Percentiles rank a stretch among this genome's conserved stretches.
Conservation (phyloP, 1,284 basidiomycete genomes). For the Abortiporus biennis region DNA sequence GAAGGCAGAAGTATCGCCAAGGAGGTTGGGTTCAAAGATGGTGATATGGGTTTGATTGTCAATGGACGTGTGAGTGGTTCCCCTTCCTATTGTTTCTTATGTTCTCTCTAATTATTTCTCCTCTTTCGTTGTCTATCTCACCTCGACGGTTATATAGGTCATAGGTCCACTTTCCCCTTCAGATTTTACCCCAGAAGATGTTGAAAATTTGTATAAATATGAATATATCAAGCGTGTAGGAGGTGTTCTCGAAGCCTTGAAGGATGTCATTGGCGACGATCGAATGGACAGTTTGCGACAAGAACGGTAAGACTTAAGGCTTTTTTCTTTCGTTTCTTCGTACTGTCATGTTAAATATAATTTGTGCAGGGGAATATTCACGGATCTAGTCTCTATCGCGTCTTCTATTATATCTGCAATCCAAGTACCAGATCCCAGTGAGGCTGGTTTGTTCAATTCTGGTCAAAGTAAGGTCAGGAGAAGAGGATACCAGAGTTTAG, state of each 20-base stretch:
- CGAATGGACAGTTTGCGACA: background rate
- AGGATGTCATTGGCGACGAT: constrained; percentile 39
- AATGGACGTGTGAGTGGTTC: constrained; percentile 90
- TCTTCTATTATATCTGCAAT: constrained; percentile 69
- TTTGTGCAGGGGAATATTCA: constrained; percentile 42
- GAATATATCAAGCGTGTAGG: constrained; percentile 67
- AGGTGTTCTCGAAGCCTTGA: constrained; percentile 62
- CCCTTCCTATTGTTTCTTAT: no score
- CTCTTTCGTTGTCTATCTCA: background rate
- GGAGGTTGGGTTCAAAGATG: constrained; percentile 50
- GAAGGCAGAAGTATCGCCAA: constrained; percentile 39
- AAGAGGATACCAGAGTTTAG: constrained; percentile 53
- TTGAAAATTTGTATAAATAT: constrained; percentile 61
- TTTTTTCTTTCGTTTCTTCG: background rate
- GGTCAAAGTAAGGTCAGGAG: constrained; percentile 50
- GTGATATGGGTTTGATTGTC: constrained; percentile 58
- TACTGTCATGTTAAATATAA: background rate
- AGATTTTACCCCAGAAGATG: constrained; percentile 62
- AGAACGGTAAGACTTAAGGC: background rate
- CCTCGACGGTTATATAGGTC: constrained; percentile 33
- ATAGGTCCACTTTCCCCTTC: constrained; percentile 54
- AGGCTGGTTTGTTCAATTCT: constrained; percentile 66
- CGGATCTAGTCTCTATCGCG: constrained; percentile 56
- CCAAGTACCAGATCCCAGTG: constrained; percentile 65
- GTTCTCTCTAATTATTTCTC: no score